phyloP scores from a whole-genome alignment of 306 rosid species.

The Abrus pulchellus region DNA sequence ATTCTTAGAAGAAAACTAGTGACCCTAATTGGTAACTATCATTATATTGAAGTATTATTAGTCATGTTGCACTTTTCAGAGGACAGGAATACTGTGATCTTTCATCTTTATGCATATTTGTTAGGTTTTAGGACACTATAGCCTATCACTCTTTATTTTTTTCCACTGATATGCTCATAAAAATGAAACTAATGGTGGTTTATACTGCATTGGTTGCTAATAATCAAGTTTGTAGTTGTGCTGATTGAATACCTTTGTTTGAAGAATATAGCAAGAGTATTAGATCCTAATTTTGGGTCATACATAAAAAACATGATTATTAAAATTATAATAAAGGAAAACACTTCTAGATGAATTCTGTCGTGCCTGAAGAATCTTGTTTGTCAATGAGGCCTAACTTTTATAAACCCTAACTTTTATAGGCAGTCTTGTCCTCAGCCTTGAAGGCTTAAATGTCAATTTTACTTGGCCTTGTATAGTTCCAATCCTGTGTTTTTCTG shows the following conservation, averaged over 20 bases:
- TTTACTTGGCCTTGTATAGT: not conserved
- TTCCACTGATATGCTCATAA: not conserved
- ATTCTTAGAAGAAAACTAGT: not conserved
- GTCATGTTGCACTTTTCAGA: not conserved
- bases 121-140: not conserved
- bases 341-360: not conserved
- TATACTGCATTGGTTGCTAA: conserved; percentile 30
- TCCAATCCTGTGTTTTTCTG: conserved; percentile 17
- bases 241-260: not conserved
- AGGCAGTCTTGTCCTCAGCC: conserved; percentile 31
- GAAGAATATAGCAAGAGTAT: conserved; percentile 6
- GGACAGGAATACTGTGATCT: not conserved
- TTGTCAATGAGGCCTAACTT: conserved; percentile 23
- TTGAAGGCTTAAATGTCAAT: not conserved
- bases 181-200: not conserved
- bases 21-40: not conserved
- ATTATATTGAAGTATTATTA: conserved; percentile 5
- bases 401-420: conserved; percentile 13
- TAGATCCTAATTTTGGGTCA: not conserved
- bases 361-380: conserved; percentile 8
- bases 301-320: not conserved
- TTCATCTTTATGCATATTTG: not conserved
- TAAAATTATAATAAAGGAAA: not conserved
- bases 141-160: not conserved
- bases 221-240: not conserved